Conservation (phyloP, 2,329 filamentous ascomycete species). For the Ceratocystis eucalypticola region DNA sequence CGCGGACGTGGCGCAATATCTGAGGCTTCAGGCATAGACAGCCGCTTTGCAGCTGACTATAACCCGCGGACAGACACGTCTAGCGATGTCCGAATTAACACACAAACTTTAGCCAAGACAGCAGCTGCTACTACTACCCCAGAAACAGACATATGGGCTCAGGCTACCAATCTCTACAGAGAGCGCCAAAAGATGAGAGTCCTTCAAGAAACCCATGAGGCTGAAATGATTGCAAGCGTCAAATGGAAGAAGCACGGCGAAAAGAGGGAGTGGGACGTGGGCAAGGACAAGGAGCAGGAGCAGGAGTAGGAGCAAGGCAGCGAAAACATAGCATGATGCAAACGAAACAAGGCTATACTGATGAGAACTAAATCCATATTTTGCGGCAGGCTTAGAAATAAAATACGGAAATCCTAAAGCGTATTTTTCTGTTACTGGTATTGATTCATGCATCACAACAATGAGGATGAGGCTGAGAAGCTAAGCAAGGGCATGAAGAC, state of each 20-base stretch:
- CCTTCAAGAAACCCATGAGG: slow-evolving; percentile 39
- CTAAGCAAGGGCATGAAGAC: neutral
- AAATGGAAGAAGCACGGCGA: slow-evolving; percentile 60
- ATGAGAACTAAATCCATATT: neutral
- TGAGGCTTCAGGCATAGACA: slow-evolving; percentile 56
- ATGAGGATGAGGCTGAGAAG: neutral
- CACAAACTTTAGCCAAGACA: neutral
- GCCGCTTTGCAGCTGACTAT: slow-evolving; percentile 59
- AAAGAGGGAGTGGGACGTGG: slow-evolving; percentile 45
- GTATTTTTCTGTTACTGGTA: neutral
- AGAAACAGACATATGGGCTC: slow-evolving; percentile 55
- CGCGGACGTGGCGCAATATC: slow-evolving; percentile 58
- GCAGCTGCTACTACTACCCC: neutral
- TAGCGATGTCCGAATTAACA: neutral
- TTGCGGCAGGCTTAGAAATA: neutral
- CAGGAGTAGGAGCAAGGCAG: neutral
- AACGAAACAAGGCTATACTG: neutral
- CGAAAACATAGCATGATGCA: neutral
- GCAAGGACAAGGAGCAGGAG: slow-evolving; percentile 30
- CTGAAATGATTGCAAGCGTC: slow-evolving; percentile 42
- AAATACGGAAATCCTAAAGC: neutral
- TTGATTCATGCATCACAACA: neutral
- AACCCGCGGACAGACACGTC: slow-evolving; percentile 38
- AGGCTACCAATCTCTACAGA: slow-evolving; percentile 61
- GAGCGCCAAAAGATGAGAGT: slow-evolving; percentile 50